Percentiles rank a stretch among this genome's conserved stretches.
These are phyloP conservation scores for Hymenoscyphus salicellus DNA, from an alignment of 2,329 filamentous ascomycete species.

Conservation along the genomic window DNA sequence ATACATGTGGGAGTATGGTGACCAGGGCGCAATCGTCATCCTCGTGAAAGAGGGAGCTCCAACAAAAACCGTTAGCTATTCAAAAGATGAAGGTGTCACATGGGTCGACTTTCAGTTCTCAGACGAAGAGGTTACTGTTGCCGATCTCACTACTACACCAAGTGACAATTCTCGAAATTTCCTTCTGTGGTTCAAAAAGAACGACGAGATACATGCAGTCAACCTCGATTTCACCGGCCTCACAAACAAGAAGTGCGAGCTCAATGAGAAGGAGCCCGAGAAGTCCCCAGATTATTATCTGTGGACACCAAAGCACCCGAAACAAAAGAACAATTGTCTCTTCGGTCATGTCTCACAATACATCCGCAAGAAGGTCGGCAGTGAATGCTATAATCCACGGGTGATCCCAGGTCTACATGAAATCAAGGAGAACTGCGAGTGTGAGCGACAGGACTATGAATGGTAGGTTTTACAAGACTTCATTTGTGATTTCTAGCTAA, in stretches of 20 bases:
- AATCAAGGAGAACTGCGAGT: slow-evolving; percentile 73
- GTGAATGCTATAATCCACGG: slow-evolving; percentile 77
- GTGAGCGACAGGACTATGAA: slow-evolving; percentile 83
- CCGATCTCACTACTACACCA: slow-evolving; percentile 81
- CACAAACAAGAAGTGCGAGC: slow-evolving; percentile 67
- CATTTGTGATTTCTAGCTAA: slow-evolving; percentile 19
- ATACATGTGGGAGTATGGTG: slow-evolving; percentile 93
- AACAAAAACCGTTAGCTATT: slow-evolving; percentile 71
- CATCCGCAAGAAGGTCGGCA: slow-evolving; percentile 79
- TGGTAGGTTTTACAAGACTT: slow-evolving; percentile 59
- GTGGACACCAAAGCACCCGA: slow-evolving; percentile 84
- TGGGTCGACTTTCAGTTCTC: slow-evolving; percentile 77
- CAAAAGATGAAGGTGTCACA: slow-evolving; percentile 73
- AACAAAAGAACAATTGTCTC: slow-evolving; percentile 74
- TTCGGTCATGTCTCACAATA: slow-evolving; percentile 91
- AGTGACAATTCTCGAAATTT: slow-evolving; percentile 91
- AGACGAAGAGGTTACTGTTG: slow-evolving; percentile 66
- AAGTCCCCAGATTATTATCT: slow-evolving; percentile 72
- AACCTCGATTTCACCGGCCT: slow-evolving; percentile 88
- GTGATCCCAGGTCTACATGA: slow-evolving; percentile 68
- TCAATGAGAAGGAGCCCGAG: slow-evolving; percentile 58
- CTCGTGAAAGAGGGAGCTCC: slow-evolving; percentile 70
- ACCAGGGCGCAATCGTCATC: slow-evolving; percentile 89
- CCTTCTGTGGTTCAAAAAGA: slow-evolving; percentile 74
- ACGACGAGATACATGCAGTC: slow-evolving; percentile 62